Base-by-base conservation (phyloP, 2,329 filamentous ascomycete species). In the Phyllosticta citriasiana region DNA sequence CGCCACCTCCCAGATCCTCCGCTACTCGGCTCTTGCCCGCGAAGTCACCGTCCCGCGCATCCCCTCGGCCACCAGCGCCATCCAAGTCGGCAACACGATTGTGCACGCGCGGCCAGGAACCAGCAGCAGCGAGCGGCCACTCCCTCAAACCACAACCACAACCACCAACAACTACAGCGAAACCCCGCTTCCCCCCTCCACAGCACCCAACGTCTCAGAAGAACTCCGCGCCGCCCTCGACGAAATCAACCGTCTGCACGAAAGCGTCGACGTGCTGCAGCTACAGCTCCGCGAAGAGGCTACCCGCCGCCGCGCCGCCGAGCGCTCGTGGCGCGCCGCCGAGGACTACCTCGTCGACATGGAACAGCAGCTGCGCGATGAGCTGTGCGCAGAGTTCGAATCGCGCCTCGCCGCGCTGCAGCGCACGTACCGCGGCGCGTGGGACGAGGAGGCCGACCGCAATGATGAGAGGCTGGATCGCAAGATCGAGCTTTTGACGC, bases 41-140 rank as follows among this genome's bases (percentile, higher is more conserved):
- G 93, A 97, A 75, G 89, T 97, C 10, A 95, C 93, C 0, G 90
- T 97, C 1, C 91, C 92, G 5, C 87, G 93, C 4, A 84, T 95
- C 7, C 92, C 92, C 0, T 94, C 89, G 55, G 85, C 93, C 57
- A 89, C 88, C 0, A 85, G 85, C 52, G 53, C 25, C 25, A 88
- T 94, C 35, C 70, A 77, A 27, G 67, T 71, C 14, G 70, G 70
- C 52, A 65, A 67, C 30, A 66, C 66, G 5, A 50, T 63, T 60
- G 69, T 67, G 55, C 66, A 60, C 54, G 65, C 63, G 35, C 51
- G 65, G 1, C 63, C 74, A 62, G 75, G 78, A 26, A 57, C 76
- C 75, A 63, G 53, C 53, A 53, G 26, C 1, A 65, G 66, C 53
- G 65, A 54, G 58, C 40, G 14, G 19, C 19, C 19, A 22, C 19